A percentile compares a stretch with the other conserved stretches of the same genome.
phyloP scores from a whole-genome alignment of 495 filamentous ascomycete species.

The Immersiella caudata region DNA sequence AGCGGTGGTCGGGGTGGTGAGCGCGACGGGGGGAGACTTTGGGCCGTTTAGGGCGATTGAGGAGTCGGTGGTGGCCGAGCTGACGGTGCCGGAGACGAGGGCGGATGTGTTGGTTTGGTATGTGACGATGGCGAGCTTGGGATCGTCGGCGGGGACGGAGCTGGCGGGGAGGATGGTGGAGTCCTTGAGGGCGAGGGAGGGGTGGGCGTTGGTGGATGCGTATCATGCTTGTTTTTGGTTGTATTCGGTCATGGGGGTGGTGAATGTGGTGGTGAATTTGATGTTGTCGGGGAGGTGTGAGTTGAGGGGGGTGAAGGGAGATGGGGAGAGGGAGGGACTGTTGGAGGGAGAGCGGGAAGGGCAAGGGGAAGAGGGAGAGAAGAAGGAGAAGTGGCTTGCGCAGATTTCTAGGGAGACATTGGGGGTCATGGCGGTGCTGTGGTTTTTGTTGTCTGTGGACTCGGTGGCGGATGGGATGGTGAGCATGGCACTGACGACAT shows the following conservation, averaged over 20 bases:
- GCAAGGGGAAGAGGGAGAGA: constrained; percentile 6
- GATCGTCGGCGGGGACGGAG: constrained; percentile 38
- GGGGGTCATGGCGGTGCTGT: constrained; percentile 67
- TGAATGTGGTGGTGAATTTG: constrained; percentile 39
- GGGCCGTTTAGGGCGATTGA: constrained; percentile 85
- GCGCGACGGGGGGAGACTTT: constrained; percentile 76
- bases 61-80: constrained; percentile 75
- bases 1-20: constrained; percentile 81
- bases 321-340: constrained; percentile 22
- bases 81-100: constrained; percentile 63
- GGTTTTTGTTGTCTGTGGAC: constrained; percentile 77
- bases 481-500: constrained; percentile 70
- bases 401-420: constrained; percentile 61
- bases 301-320: constrained; percentile 29
- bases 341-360: constrained; percentile 6
- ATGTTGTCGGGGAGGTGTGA: constrained; percentile 42
- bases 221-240: constrained; percentile 46
- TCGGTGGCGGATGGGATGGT: constrained; percentile 79
- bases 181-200: constrained; percentile 29
- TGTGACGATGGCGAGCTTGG: constrained; percentile 50
- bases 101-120: constrained; percentile 88
- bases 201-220: constrained; percentile 40
- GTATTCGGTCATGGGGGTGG: constrained; percentile 41
- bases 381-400: constrained; percentile 37
- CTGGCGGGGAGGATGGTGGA: constrained; percentile 45